Evolutionary conservation across 768 basidiomycete genomes (phyloP).

Genomic region (Xerocomus potaroensis): DNA sequence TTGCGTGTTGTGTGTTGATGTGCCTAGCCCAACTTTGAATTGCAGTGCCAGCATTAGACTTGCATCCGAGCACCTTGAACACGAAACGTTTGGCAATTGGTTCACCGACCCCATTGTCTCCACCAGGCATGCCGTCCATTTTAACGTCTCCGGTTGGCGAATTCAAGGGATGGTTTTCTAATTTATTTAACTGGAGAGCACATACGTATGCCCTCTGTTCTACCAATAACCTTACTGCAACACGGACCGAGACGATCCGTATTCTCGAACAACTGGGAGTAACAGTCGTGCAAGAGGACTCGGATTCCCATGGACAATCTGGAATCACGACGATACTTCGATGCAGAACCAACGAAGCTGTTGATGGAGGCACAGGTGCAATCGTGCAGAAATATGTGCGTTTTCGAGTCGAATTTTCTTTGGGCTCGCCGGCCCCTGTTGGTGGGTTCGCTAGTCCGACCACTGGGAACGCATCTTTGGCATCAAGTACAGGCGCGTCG

Average conservation of each 20-base stretch:
- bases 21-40: slow-evolving; percentile 3
- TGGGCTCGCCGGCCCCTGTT: slow-evolving; percentile 20
- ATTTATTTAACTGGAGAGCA: slow-evolving; percentile 88
- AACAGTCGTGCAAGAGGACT: slow-evolving; percentile 54
- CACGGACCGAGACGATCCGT: slow-evolving; percentile 58
- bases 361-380: slow-evolving; percentile 36
- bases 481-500: no score
- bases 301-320: slow-evolving; percentile 25
- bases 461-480: no score
- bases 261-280: slow-evolving; percentile 67
- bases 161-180: slow-evolving; percentile 93
- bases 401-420: slow-evolving; percentile 78
- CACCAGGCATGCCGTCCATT: slow-evolving; percentile 34
- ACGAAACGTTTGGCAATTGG: slow-evolving; percentile 47
- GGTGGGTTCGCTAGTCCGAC: slow-evolving; percentile 20
- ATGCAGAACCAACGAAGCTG: slow-evolving; percentile 49
- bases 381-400: slow-evolving; percentile 67
- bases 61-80: slow-evolving; percentile 36
- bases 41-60: slow-evolving; percentile 54
- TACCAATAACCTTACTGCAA: slow-evolving; percentile 48
- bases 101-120: slow-evolving; percentile 46
- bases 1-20: not conserved
- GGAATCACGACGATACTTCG: slow-evolving; percentile 39
- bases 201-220: slow-evolving; percentile 56
- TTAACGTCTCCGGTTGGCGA: slow-evolving; percentile 76